These are phyloP conservation scores for Medicago lupulina DNA, from an alignment of 306 rosid genomes.

Conservation along the genomic window DNA sequence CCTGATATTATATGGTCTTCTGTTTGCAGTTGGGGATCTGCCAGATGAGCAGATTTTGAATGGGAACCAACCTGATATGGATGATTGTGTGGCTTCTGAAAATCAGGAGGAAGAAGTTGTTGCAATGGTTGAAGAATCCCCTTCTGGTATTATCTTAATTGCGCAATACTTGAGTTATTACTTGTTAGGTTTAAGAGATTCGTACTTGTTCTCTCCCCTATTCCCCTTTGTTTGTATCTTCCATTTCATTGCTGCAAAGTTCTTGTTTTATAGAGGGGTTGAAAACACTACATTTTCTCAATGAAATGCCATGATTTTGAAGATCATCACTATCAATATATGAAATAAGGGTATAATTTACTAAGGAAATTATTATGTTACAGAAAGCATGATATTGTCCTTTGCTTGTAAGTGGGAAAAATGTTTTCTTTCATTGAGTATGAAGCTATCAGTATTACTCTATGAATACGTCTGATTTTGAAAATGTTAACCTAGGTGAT, in stretches of 20 bases:
- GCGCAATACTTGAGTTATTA: too few relatives aligned
- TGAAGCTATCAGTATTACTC: slow-evolving; percentile 24
- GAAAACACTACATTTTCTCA: background rate
- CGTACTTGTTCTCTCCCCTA: background rate
- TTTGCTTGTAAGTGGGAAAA: slow-evolving; percentile 23
- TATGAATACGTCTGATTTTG: slow-evolving; percentile 17
- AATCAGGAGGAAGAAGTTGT: slow-evolving; percentile 81
- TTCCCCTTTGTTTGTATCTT: background rate
- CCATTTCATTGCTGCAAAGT: background rate
- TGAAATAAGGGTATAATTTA: background rate
- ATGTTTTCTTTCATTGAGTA: background rate
- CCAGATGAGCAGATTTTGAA: slow-evolving; percentile 85
- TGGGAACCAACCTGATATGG: slow-evolving; percentile 79
- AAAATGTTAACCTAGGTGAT: slow-evolving; percentile 64
- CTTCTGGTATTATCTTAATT: slow-evolving; percentile 59
- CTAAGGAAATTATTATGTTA: background rate
- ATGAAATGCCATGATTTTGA: slow-evolving; percentile 11
- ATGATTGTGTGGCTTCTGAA: slow-evolving; percentile 67
- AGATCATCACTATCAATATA: background rate
- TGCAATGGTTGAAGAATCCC: slow-evolving; percentile 84
- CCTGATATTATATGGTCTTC: slow-evolving; percentile 20
- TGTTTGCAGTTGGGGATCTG: slow-evolving; percentile 65
- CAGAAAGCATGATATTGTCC: background rate
- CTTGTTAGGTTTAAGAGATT: background rate
- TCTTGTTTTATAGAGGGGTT: slow-evolving; percentile 2